Evolutionary conservation across 805 yeast species (phyloP).

Genomic region (Peterozyma xylosa): DNA sequence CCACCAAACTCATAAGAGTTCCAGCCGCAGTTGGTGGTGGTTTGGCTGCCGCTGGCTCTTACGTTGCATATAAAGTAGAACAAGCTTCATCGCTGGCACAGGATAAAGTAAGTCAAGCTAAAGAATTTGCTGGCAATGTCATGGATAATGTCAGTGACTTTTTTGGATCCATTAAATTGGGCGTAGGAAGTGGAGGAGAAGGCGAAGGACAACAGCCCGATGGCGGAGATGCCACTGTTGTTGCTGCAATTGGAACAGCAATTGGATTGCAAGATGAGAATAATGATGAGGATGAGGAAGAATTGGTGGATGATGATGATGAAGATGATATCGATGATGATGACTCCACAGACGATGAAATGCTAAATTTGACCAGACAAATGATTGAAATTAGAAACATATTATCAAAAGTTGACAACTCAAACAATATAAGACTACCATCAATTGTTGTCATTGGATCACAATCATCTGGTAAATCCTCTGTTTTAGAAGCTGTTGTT

Average conservation of each 20-base stretch:
- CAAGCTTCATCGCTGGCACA: slow-evolving; percentile 70
- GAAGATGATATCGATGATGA: slow-evolving; percentile 36
- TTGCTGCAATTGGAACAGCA: slow-evolving; percentile 50
- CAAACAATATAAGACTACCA: slow-evolving; percentile 76
- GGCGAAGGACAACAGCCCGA: slow-evolving; percentile 18
- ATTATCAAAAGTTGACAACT: slow-evolving; percentile 62
- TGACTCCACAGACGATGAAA: slow-evolving; percentile 65
- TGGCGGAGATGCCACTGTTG: slow-evolving; percentile 31
- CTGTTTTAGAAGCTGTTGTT: slow-evolving; percentile 91
- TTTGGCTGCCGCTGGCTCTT: slow-evolving; percentile 90
- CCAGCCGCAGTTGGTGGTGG: slow-evolving; percentile 90
- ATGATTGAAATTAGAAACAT: slow-evolving; percentile 94
- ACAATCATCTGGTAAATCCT: slow-evolving; percentile 94
- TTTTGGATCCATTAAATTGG: slow-evolving; percentile 25
- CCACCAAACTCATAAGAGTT: slow-evolving; percentile 45
- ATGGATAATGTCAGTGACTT: slow-evolving; percentile 41
- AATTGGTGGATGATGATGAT: slow-evolving; percentile 33
- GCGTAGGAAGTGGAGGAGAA: slow-evolving; percentile 24
- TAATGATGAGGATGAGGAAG: slow-evolving; percentile 45
- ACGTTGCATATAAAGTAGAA: slow-evolving; percentile 84
- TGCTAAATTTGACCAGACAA: slow-evolving; percentile 83
- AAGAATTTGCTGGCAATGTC: slow-evolving; percentile 53
- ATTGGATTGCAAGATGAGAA: slow-evolving; percentile 30
- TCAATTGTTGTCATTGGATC: slow-evolving; percentile 97
- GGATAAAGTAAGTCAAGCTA: slow-evolving; percentile 55